Percentiles rank a stretch among this genome's conserved stretches.
Evolutionary conservation across 139 green algal genomes (phyloP).

Genomic region (Asterochloris erici): DNA sequence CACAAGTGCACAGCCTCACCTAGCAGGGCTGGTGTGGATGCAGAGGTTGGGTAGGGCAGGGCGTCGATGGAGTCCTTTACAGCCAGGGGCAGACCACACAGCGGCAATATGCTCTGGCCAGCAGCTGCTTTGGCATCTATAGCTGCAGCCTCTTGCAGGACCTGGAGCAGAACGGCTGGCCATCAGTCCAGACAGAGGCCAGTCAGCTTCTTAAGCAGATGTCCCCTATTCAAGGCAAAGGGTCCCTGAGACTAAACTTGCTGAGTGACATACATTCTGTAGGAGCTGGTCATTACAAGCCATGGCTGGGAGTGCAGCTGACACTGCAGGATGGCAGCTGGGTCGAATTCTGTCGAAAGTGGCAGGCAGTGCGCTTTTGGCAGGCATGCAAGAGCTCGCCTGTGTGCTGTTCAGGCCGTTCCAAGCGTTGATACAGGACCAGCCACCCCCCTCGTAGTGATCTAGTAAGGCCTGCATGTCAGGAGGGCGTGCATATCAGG

Average conservation of each 20-base stretch:
- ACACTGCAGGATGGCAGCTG: too few species aligned
- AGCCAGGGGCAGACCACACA: constrained; percentile 9
- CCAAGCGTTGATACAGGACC: constrained; percentile 6
- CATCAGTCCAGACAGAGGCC: too few species aligned
- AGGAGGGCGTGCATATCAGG: too few species aligned
- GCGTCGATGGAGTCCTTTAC: constrained; percentile 12
- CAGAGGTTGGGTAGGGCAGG: neutral
- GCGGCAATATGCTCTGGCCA: neutral
- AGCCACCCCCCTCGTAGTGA: neutral
- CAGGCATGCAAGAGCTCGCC: neutral
- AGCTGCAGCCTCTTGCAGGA: constrained; percentile 6
- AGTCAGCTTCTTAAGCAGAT: neutral
- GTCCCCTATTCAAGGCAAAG: neutral
- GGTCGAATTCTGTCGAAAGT: neutral
- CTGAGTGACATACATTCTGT: neutral
- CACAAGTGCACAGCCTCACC: neutral
- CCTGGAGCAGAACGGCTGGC: too few species aligned
- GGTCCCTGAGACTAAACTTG: neutral
- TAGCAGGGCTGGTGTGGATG: neutral
- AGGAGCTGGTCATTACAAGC: neutral
- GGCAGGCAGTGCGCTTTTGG: neutral
- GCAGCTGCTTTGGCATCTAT: constrained; percentile 12
- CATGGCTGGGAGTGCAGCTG: neutral
- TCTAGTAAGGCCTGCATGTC: too few species aligned
- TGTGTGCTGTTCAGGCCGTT: constrained; percentile 1